Base-by-base conservation (phyloP, 257 asterid species). In the Lycium barbarum region DNA sequence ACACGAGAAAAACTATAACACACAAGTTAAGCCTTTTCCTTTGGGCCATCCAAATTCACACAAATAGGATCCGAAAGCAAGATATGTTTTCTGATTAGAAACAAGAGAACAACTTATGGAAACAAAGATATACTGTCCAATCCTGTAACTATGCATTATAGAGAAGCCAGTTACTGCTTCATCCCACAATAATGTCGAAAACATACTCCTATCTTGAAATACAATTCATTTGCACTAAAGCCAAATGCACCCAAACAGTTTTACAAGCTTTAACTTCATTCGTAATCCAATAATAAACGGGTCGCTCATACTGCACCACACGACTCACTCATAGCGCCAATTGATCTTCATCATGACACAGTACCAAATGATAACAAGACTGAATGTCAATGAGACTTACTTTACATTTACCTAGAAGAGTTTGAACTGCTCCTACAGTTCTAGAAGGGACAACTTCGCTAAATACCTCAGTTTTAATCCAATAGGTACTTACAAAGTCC, bases 31-130 rank as follows among this genome's bases (percentile, higher is more conserved):
- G 54, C 54, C 54, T 70, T 9, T 70, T 70, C 79, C 79, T 40
- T 40, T 40, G 55, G 79, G 43, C 79, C 79, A 36, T 36, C n/a
- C 51, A 68, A 68, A 36, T 68, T 14, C 76, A 68, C 35, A 36
- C 76, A 36, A 68, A 3, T 68, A 38, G 22, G 76, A 68, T 68
- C 1, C 6, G 4, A 35, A 67, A 68, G 22, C 51, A 36, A 68
- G 51, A 36, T 36, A 68, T 7, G 51, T 68, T 68, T 15, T 68
- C 51, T 9, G 26, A 68, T 36, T 68, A 36, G 51, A 68, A 68
- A 14, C 51, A 68, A 15, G 26, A 68, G 76, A 36, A 12, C 76
- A 68, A 36, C 49, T 68, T 14, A 36, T 36, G 76, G 15, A 67
- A 68, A 68, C 43, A 20, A 68, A 68, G 49, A 36, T 68, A 68